These are phyloP conservation scores for Liriodendron chinense DNA, from an alignment of 164 flowering plant genomes.

Conservation along the genomic window DNA sequence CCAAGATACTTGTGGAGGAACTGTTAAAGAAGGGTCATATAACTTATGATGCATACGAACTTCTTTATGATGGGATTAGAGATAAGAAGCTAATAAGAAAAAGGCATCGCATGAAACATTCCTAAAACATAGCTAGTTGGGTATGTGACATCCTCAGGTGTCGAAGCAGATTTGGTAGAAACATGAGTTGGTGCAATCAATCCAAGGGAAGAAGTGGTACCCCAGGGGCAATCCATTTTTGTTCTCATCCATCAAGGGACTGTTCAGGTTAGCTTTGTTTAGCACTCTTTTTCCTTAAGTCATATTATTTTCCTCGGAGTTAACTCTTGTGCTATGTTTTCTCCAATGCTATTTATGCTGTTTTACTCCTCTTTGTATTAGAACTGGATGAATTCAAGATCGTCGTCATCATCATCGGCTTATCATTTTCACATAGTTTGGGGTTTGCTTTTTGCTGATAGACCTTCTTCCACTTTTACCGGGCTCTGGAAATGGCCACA, in stretches of 20 bases:
- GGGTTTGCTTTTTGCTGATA: neutral
- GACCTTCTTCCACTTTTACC: too few species aligned
- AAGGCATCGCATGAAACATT: slow-evolving; percentile 21
- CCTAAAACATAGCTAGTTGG: slow-evolving; percentile 1
- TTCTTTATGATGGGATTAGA: slow-evolving; percentile 75
- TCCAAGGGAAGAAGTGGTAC: neutral
- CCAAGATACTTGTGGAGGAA: slow-evolving; percentile 83
- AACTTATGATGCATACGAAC: slow-evolving; percentile 68
- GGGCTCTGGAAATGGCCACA: too few species aligned
- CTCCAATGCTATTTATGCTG: neutral
- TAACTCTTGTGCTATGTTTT: neutral
- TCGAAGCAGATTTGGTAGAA: neutral
- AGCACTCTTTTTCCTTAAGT: neutral
- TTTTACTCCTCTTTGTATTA: neutral
- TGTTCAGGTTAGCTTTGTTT: neutral
- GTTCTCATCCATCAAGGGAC: neutral
- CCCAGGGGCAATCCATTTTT: neutral
- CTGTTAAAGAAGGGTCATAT: slow-evolving; percentile 68
- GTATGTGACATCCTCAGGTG: neutral
- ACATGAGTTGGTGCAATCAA: neutral
- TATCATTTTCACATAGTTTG: neutral
- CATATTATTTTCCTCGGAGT: neutral
- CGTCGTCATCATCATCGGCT: neutral
- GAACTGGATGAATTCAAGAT: neutral
- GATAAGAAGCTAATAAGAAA: slow-evolving; percentile 54